Conservation (phyloP, 768 basidiomycete genomes). For the Mycena polygramma region DNA sequence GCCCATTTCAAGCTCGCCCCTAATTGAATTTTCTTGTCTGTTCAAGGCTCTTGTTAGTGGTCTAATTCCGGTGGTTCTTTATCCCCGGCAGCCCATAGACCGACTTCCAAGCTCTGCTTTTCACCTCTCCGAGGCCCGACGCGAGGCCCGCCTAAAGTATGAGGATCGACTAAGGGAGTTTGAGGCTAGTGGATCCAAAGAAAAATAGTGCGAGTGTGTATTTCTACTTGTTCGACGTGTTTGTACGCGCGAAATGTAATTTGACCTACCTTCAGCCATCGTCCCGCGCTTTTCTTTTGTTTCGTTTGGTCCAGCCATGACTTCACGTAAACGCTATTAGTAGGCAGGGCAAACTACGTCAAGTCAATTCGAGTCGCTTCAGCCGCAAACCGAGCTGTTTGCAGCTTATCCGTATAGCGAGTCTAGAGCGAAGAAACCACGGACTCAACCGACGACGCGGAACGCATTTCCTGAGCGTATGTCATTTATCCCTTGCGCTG, state of each 20-base stretch:
- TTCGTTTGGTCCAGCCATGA: no score
- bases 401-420: no score
- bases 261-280: neutral
- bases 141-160: slow-evolving; percentile 25
- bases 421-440: no score
- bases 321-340: no score
- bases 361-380: no score
- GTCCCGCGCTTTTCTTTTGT: no score
- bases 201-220: slow-evolving; percentile 8
- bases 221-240: neutral
- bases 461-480: no score
- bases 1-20: neutral
- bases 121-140: slow-evolving; percentile 30
- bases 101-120: slow-evolving; percentile 21
- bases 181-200: slow-evolving; percentile 1
- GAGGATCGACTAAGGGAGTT: slow-evolving; percentile 28
- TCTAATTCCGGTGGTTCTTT: slow-evolving; percentile 27
- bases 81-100: slow-evolving; percentile 28
- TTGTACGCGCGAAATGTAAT: neutral
- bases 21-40: neutral
- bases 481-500: no score
- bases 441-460: no score
- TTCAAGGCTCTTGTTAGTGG: slow-evolving; percentile 21
- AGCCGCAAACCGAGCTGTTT: no score
- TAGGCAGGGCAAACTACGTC: no score